phyloP scores from a whole-genome alignment of 2,329 filamentous ascomycete genomes.

The Diplodia scrobiculata region DNA sequence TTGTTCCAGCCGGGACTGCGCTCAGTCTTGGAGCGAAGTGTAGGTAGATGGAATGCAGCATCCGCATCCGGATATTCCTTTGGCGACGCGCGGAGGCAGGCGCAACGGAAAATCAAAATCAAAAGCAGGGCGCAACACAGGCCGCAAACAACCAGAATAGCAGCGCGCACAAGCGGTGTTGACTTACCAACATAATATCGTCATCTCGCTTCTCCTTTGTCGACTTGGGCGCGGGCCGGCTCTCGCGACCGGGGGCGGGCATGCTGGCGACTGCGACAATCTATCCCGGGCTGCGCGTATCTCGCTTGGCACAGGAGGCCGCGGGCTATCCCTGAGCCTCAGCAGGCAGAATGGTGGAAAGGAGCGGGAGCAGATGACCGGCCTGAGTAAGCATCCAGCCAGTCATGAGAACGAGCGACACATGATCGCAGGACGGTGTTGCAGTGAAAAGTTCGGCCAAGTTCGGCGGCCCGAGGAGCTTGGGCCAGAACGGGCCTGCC shows the following conservation, averaged over 20 bases:
- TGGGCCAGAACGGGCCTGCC: conserved; percentile 5
- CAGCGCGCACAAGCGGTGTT: neutral
- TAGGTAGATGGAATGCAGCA: neutral
- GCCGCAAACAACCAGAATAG: neutral
- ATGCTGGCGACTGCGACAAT: conserved; percentile 5
- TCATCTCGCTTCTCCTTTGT: conserved; percentile 36
- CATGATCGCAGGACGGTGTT: neutral
- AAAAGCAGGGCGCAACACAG: neutral
- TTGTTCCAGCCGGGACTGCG: neutral
- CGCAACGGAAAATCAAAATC: neutral
- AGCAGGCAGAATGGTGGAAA: neutral
- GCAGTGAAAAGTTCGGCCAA: conserved; percentile 12
- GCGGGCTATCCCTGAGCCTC: conserved; percentile 1
- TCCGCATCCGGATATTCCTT: neutral
- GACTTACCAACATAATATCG: conserved; percentile 39
- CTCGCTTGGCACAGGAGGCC: conserved; percentile 21
- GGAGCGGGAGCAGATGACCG: neutral
- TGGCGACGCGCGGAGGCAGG: neutral
- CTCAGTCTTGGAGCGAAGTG: neutral
- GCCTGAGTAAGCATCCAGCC: neutral
- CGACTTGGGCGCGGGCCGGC: conserved; percentile 29
- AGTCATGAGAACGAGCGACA: neutral
- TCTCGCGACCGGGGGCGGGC: neutral
- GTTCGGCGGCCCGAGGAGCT: conserved; percentile 16
- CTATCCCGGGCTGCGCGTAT: conserved; percentile 9